Conservation (phyloP, 1,284 basidiomycete genomes). For the Moesziomyces globuligerus region DNA sequence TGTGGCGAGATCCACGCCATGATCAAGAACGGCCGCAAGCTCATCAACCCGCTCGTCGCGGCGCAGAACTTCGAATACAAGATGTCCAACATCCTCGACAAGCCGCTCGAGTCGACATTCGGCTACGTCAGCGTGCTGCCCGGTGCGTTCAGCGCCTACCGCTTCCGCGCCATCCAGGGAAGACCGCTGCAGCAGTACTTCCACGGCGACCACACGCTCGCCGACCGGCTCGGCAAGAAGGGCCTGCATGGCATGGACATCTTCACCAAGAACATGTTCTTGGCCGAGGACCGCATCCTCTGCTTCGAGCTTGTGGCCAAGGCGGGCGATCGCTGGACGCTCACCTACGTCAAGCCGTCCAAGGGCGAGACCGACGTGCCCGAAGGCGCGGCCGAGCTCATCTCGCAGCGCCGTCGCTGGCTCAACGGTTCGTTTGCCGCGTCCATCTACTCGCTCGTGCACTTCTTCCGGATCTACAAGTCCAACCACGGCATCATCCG, state of each 20-base stretch:
- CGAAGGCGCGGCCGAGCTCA: conserved; percentile 80
- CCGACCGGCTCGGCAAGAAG: conserved; percentile 89
- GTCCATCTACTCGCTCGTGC: conserved; percentile 86
- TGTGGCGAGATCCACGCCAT: conserved; percentile 67
- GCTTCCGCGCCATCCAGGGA: conserved; percentile 88
- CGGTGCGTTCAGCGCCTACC: conserved; percentile 95
- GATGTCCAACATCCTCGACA: conserved; percentile 81
- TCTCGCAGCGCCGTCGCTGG: conserved; percentile 92
- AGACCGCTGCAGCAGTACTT: conserved; percentile 96
- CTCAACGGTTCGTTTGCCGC: conserved; percentile 97
- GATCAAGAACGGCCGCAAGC: conserved; percentile 63
- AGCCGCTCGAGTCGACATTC: conserved; percentile 92
- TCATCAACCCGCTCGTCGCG: conserved; percentile 70
- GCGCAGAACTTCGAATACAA: conserved; percentile 98
- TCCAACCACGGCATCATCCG: conserved; percentile 82
- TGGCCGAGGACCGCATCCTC: conserved; percentile 80
- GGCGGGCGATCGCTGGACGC: conserved; percentile 81
- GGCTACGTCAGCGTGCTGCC: conserved; percentile 91
- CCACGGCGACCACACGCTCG: conserved; percentile 87
- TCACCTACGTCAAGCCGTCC: conserved; percentile 93
- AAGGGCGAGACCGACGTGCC: conserved; percentile 96
- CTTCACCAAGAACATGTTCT: conserved; percentile 77
- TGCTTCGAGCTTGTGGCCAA: conserved; percentile 98
- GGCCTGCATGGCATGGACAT: conserved; percentile 98
- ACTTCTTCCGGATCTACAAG: conserved; percentile 92